Conservation (phyloP, 441 rosid genomes). For the Lagerstroemia fauriei region DNA sequence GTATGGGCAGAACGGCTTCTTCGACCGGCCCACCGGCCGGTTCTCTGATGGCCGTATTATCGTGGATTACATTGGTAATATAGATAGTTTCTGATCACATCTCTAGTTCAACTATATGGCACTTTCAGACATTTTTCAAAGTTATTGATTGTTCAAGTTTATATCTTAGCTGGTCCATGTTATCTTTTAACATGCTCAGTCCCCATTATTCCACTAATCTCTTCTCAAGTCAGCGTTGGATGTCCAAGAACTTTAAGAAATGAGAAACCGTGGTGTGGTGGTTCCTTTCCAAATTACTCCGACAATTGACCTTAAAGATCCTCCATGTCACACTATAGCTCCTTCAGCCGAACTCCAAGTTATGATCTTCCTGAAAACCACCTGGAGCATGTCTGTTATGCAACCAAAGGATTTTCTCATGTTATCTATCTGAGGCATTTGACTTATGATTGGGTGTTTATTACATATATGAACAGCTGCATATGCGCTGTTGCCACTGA, state of each 20-base stretch:
- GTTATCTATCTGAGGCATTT: neutral
- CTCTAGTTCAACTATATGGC: neutral
- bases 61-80: conserved; percentile 56
- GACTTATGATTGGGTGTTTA: neutral
- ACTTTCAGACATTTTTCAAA: neutral
- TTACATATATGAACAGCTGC: conserved; percentile 36
- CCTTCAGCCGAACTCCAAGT: no score
- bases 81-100: neutral
- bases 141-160: neutral
- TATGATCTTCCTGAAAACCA: no score
- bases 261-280: no score
- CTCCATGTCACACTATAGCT: no score
- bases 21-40: conserved; percentile 48
- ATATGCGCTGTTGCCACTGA: conserved; percentile 49
- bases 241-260: no score
- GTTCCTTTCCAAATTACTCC: no score
- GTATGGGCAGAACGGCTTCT: conserved; percentile 49
- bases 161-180: neutral
- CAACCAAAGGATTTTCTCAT: neutral
- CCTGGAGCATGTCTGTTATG: neutral
- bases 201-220: no score
- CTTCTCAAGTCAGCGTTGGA: no score
- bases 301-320: no score
- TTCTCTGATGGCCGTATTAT: conserved; percentile 61
- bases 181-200: no score